Evolutionary conservation across 305 asterid species (phyloP).

Genomic region (Fraxinus floribunda): DNA sequence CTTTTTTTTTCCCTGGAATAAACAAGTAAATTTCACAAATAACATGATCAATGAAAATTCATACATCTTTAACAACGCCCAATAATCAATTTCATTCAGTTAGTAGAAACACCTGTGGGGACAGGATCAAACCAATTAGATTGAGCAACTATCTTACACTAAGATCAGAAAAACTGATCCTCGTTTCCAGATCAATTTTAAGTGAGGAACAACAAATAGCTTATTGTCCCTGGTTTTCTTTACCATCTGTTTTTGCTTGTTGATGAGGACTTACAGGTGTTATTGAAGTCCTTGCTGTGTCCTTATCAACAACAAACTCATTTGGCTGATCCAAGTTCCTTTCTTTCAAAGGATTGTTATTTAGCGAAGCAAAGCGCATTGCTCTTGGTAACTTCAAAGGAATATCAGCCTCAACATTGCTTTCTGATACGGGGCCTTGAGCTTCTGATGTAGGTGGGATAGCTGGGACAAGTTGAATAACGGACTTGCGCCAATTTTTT

Average conservation of each 20-base stretch:
- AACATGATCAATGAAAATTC: not conserved
- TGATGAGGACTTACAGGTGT: slow-evolving; percentile 46
- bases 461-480: slow-evolving; percentile 83
- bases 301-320: slow-evolving; percentile 33
- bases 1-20: not conserved
- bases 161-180: slow-evolving; percentile 1
- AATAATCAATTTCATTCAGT: not conserved
- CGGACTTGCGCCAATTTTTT: slow-evolving; percentile 78
- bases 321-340: slow-evolving; percentile 51
- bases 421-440: slow-evolving; percentile 38
- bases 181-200: not conserved
- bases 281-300: slow-evolving; percentile 30
- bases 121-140: not conserved
- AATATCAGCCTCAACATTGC: slow-evolving; percentile 39
- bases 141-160: not conserved
- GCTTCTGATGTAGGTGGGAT: slow-evolving; percentile 40
- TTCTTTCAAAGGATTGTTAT: slow-evolving; percentile 58
- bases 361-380: slow-evolving; percentile 53
- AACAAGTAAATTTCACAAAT: not conserved
- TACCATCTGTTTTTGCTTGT: slow-evolving; percentile 42
- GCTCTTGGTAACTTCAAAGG: slow-evolving; percentile 75
- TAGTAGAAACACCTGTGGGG: not conserved
- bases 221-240: slow-evolving; percentile 56
- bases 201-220: not conserved
- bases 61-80: not conserved